Percentiles rank a stretch among this genome's conserved stretches.
Evolutionary conservation across 768 basidiomycete species (phyloP).

Genomic region (Auricularia cornea): DNA sequence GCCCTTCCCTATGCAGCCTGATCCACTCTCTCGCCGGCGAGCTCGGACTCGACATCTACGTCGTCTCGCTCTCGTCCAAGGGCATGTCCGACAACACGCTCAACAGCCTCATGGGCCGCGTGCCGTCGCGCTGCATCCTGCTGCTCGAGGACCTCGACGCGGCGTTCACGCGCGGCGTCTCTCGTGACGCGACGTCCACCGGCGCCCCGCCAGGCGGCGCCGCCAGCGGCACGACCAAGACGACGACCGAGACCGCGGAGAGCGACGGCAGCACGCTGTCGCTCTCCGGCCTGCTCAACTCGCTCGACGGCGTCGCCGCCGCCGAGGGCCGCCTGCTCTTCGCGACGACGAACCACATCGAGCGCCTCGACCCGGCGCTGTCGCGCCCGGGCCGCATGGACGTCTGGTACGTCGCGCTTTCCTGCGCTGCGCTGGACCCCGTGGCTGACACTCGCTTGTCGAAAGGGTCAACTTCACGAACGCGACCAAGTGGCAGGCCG

Average conservation of each 20-base stretch:
- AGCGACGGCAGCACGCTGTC: constrained; percentile 76
- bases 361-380: constrained; percentile 82
- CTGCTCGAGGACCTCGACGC: constrained; percentile 88
- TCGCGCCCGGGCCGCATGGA: constrained; percentile 88
- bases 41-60: constrained; percentile 83
- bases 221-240: constrained; percentile 24
- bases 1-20: neutral
- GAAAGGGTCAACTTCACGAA: constrained; percentile 65
- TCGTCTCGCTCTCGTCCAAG: constrained; percentile 80
- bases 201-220: constrained; percentile 48
- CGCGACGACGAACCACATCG: constrained; percentile 91
- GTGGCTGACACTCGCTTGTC: neutral
- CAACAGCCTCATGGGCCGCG: constrained; percentile 80
- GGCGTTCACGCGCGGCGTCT: constrained; percentile 81
- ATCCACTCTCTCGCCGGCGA: constrained; percentile 37
- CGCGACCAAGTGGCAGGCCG: constrained; percentile 87
- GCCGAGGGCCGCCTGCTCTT: constrained; percentile 83
- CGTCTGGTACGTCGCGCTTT: constrained; percentile 47
- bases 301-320: constrained; percentile 77
- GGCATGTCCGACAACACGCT: constrained; percentile 90
- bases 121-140: constrained; percentile 83
- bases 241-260: constrained; percentile 25
- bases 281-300: constrained; percentile 79
- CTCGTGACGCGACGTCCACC: constrained; percentile 72
- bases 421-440: neutral